Conservation (phyloP, 2,329 filamentous ascomycete genomes). For the Blumeriella jaapii region DNA sequence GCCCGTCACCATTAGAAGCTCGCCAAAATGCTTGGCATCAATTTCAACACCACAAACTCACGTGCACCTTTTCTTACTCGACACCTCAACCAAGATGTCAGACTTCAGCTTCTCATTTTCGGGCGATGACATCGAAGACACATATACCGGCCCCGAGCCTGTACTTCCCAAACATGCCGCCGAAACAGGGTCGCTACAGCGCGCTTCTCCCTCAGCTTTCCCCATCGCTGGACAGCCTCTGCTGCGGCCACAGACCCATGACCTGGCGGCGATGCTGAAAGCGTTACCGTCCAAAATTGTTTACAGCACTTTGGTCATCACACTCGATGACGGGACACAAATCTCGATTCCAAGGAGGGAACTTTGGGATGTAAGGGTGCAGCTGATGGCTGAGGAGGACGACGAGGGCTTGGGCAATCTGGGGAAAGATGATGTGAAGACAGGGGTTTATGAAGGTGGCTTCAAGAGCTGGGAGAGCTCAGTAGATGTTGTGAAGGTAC, state of each 20-base stretch:
- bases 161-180: constrained; percentile 20
- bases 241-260: constrained; percentile 42
- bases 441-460: constrained; percentile 74
- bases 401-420: constrained; percentile 39
- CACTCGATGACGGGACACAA: constrained; percentile 42
- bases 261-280: constrained; percentile 39
- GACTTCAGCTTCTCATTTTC: constrained; percentile 41
- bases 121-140: constrained; percentile 52
- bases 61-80: background rate
- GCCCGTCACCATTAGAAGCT: background rate
- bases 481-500: constrained; percentile 61
- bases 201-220: constrained; percentile 36
- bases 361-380: constrained; percentile 69
- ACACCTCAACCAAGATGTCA: constrained; percentile 20
- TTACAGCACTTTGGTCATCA: constrained; percentile 50
- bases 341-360: constrained; percentile 59
- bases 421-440: constrained; percentile 62
- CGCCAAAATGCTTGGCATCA: constrained; percentile 1
- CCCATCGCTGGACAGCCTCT: constrained; percentile 50
- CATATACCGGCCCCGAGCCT: constrained; percentile 3
- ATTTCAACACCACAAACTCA: background rate
- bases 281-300: constrained; percentile 63
- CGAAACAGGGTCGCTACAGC: constrained; percentile 25
- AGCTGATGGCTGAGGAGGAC: constrained; percentile 66
- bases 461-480: constrained; percentile 89